Conservation (phyloP, 208 protist genomes). For the Acanthamoeba quina region DNA sequence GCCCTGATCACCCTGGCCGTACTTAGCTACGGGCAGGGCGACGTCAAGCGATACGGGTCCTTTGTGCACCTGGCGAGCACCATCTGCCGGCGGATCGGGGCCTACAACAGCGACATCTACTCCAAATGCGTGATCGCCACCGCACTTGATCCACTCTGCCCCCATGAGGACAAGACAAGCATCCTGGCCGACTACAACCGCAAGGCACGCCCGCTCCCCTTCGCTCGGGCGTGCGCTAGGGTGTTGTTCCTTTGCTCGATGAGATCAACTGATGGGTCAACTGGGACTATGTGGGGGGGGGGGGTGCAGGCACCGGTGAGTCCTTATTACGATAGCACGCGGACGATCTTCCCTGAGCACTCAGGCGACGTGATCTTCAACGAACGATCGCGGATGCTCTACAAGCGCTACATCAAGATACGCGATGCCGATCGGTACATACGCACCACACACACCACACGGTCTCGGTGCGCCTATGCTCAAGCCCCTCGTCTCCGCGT, state of each 20-base stretch:
- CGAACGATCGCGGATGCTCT: not conserved
- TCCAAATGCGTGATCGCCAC: slow-evolving; percentile 48
- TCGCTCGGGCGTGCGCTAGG: not conserved
- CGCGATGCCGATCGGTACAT: slow-evolving; percentile 37
- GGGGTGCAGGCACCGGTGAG: slow-evolving; percentile 20
- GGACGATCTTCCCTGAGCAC: slow-evolving; percentile 16
- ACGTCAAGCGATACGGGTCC: slow-evolving; percentile 25
- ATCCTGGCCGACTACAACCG: not conserved
- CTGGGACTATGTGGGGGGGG: not conserved
- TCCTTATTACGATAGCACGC: slow-evolving; percentile 42
- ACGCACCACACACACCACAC: not conserved
- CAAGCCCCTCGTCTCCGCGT: not conserved
- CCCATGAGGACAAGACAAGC: not conserved
- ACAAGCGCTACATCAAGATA: not conserved
- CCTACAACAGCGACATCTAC: slow-evolving; percentile 56
- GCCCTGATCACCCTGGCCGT: slow-evolving; percentile 18
- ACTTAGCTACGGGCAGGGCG: slow-evolving; percentile 30
- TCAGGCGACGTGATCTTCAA: not conserved
- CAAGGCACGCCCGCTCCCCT: not conserved
- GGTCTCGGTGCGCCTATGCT: not conserved
- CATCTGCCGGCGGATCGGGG: slow-evolving; percentile 33
- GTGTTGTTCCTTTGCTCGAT: too few species aligned
- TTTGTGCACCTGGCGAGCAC: slow-evolving; percentile 31
- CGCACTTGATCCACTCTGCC: not conserved
- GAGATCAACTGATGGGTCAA: not conserved